Evolutionary conservation across 202 grass and related monocot genomes (phyloP).

Genomic region (Setaria italica): DNA sequence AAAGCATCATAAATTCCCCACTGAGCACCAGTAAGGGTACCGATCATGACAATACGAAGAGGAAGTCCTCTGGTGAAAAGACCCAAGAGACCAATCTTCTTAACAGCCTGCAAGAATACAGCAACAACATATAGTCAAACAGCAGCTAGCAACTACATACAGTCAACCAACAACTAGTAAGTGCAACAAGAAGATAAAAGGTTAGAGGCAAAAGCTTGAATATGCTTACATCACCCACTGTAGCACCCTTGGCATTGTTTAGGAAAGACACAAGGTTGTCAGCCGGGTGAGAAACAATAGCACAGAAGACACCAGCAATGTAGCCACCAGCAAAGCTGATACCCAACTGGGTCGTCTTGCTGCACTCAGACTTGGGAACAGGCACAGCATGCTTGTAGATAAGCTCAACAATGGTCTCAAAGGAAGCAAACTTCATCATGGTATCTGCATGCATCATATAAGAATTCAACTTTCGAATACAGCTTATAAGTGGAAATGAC

Average conservation of each 20-base stretch:
- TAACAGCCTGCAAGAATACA: constrained; percentile 65
- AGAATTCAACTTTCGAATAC: constrained; percentile 6
- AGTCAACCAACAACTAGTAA: background rate
- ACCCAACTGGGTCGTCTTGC: constrained; percentile 68
- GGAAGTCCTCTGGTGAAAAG: constrained; percentile 89
- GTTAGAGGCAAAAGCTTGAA: background rate
- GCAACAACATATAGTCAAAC: constrained; percentile 1
- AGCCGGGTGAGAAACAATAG: constrained; percentile 81
- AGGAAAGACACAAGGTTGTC: constrained; percentile 92
- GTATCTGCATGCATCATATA: constrained; percentile 61
- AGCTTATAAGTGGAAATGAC: constrained; percentile 6
- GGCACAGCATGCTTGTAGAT: constrained; percentile 85
- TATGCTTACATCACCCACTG: constrained; percentile 76
- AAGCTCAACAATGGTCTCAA: constrained; percentile 81
- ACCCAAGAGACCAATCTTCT: constrained; percentile 71
- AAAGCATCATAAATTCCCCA: constrained; percentile 93
- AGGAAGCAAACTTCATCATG: constrained; percentile 98
- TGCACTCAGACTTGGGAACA: constrained; percentile 70
- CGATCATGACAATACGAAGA: constrained; percentile 92
- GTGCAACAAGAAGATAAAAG: background rate
- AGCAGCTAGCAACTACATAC: background rate
- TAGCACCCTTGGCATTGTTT: constrained; percentile 92
- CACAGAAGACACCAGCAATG: constrained; percentile 88
- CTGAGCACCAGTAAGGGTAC: constrained; percentile 88
- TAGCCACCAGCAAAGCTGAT: constrained; percentile 86